Base-by-base conservation (phyloP, 2,329 filamentous ascomycete genomes). In the Sarocladium strictum region DNA sequence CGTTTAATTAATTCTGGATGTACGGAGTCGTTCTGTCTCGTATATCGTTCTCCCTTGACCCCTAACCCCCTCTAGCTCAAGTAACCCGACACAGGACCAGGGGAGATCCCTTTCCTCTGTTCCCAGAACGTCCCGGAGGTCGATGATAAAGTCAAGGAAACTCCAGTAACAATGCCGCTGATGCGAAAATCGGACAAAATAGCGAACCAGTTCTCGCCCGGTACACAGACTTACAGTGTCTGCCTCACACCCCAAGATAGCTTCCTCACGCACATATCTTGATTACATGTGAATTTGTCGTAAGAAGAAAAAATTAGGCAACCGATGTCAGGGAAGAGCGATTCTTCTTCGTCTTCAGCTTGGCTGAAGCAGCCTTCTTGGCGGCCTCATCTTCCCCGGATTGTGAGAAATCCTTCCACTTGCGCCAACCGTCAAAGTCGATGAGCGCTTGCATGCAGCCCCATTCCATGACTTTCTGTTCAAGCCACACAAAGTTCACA, bases 361-460 rank as follows among this genome's bases (percentile, higher is more conserved):
- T 72, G 15, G 61, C 59, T 56, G 55, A 56, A 23, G 67, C 61
- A 14, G 63, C 67, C 60, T 75, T 76, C 60, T 73, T 76, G 17
- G 61, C 64, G 3, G 72, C 67, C 26, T 76, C 75, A 54, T 73
- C 70, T 23, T 75, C 72, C 3, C 67, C 67, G 57, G 76, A 73
- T 55, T 77, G 74, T 9, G 75, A 76, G 65, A 89, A 93, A 64
- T 94, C 89, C 69, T 96, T 96, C 94, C 94, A 99, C 70, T 90
- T 90, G 54, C 92, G 84, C 94, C 94, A 99, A 58, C 94, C 94
- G 68, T 97, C 93, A 67, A 94, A 97, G 74, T 99, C 94, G 65
- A 99, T 97, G 23, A 99, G 80, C 10, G 94, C 94, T 75, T 97
- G 94, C 94, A 99, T 99, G 75, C 94, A 97, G 55, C 94, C 94